phyloP scores from a whole-genome alignment of 106 monocot species.

The Ottelia alismoides region DNA sequence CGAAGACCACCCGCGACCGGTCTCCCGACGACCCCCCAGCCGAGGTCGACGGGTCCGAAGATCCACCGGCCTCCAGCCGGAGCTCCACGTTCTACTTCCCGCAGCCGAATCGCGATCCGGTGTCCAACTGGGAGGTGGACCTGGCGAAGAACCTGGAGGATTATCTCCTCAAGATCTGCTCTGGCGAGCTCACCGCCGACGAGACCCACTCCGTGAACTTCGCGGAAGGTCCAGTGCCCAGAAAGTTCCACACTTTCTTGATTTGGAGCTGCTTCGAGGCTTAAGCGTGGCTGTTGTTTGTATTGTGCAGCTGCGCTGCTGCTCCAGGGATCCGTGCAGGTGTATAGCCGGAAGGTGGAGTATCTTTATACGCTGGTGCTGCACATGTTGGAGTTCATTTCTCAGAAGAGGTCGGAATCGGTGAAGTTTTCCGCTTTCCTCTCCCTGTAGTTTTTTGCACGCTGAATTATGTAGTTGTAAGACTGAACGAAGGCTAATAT shows the following conservation, averaged over 20 bases:
- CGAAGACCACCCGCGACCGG: too few relatives aligned
- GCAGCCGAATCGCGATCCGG: conserved; percentile 65
- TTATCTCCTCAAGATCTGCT: conserved; percentile 92
- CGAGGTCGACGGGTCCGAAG: too few relatives aligned
- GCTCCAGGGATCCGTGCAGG: conserved; percentile 85
- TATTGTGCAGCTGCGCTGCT: conserved; percentile 63
- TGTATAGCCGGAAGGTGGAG: conserved; percentile 93
- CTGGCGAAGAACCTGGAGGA: conserved; percentile 81
- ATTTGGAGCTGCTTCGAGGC: background rate
- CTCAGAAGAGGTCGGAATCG: conserved; percentile 52
- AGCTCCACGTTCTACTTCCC: too few relatives aligned
- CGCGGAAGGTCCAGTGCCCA: conserved; percentile 50
- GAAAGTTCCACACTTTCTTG: conserved; percentile 5
- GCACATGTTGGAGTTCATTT: conserved; percentile 72
- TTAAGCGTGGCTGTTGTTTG: too few relatives aligned
- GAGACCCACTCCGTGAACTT: conserved; percentile 56
- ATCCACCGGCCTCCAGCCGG: too few relatives aligned
- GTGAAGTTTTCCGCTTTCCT: background rate
- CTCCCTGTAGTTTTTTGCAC: background rate
- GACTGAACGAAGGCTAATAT: too few relatives aligned
- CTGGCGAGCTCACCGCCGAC: conserved; percentile 51
- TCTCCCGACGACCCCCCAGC: too few relatives aligned
- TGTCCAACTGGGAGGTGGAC: conserved; percentile 83
- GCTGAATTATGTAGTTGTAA: too few relatives aligned
- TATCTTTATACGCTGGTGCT: conserved; percentile 78